Conservation (phyloP, 164 flowering plant species). For the Santalum album region DNA sequence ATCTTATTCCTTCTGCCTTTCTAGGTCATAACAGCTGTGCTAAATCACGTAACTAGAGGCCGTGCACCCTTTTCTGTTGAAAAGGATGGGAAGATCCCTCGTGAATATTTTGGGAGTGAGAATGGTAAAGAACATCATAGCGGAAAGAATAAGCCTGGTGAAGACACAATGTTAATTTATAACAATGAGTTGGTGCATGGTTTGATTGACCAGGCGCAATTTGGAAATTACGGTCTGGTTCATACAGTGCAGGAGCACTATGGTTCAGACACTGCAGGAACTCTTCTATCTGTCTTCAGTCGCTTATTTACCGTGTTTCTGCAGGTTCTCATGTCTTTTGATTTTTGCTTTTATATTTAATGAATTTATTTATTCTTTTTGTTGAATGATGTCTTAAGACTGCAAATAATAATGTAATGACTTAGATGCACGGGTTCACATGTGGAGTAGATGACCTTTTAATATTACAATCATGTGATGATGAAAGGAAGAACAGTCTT, state of each 20-base stretch:
- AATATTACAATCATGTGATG: slow-evolving; percentile 33
- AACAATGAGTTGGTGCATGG: slow-evolving; percentile 78
- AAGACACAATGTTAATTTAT: slow-evolving; percentile 39
- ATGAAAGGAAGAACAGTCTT: slow-evolving; percentile 37
- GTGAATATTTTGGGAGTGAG: slow-evolving; percentile 38
- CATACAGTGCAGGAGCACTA: slow-evolving; percentile 92
- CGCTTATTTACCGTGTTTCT: slow-evolving; percentile 72
- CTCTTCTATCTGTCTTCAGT: slow-evolving; percentile 73
- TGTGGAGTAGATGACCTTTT: slow-evolving; percentile 96
- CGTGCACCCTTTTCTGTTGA: slow-evolving; percentile 60
- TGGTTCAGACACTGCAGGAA: slow-evolving; percentile 75
- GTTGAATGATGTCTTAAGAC: not conserved
- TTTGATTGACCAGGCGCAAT: slow-evolving; percentile 95
- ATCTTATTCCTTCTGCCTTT: slow-evolving; percentile 10
- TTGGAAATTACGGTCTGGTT: slow-evolving; percentile 85
- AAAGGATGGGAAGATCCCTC: slow-evolving; percentile 47
- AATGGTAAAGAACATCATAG: not conserved
- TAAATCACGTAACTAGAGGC: slow-evolving; percentile 69
- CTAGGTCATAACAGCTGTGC: slow-evolving; percentile 75
- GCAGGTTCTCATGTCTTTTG: slow-evolving; percentile 44
- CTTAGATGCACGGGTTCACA: slow-evolving; percentile 88
- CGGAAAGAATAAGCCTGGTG: slow-evolving; percentile 21
- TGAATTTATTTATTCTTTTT: not conserved
- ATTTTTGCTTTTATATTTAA: not conserved
- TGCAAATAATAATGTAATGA: slow-evolving; percentile 2